Conservation (phyloP, 257 asterid genomes). For the Nicotiana benthamiana region DNA sequence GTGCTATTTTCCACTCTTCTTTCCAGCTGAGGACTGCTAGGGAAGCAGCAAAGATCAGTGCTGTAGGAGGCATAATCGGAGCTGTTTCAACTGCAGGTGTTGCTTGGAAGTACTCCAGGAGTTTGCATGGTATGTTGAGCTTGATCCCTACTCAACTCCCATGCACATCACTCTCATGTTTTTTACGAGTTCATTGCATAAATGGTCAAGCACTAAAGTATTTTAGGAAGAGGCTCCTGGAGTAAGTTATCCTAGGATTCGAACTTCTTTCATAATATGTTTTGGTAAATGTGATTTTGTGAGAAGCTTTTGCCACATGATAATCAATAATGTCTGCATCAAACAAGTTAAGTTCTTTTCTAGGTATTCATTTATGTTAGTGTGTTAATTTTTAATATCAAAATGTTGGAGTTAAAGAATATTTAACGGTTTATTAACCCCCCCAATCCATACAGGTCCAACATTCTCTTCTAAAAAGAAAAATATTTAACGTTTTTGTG, state of each 20-base stretch:
- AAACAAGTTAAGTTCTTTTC: neutral
- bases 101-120: conserved; percentile 81
- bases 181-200: neutral
- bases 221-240: neutral
- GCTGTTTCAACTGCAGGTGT: conserved; percentile 70
- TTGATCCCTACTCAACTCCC: neutral
- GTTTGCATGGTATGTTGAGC: conserved; percentile 61
- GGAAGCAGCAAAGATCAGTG: conserved; percentile 58
- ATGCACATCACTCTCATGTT: neutral
- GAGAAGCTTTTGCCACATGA: neutral
- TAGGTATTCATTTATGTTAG: neutral
- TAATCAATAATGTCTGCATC: neutral
- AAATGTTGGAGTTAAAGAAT: neutral
- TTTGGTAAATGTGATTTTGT: neutral
- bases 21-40: conserved; percentile 80
- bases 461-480: no score
- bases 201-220: neutral
- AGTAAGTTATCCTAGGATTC: neutral
- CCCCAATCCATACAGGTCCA: no score
- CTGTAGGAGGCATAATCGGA: conserved; percentile 68
- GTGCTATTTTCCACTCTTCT: neutral
- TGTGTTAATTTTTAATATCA: neutral
- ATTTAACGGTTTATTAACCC: no score
- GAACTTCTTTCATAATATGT: neutral
- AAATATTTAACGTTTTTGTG: no score